These are phyloP conservation scores for Saxophila tyrrhenica DNA, from an alignment of 495 filamentous ascomycete genomes.

Conservation along the genomic window DNA sequence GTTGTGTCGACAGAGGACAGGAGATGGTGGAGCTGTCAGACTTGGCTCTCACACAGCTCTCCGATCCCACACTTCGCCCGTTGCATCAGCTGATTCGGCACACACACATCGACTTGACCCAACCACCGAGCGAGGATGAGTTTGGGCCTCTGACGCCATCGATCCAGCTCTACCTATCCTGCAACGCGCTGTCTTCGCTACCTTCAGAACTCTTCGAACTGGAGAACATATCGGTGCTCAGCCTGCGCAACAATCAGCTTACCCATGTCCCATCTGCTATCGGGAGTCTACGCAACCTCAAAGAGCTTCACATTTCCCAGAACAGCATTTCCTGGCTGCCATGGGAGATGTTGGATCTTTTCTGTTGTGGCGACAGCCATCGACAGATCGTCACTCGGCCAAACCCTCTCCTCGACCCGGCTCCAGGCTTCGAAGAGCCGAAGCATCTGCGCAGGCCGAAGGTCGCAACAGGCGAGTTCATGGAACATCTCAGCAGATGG, in stretches of 20 bases:
- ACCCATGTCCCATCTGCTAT: conserved; percentile 54
- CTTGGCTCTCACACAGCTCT: conserved; percentile 26
- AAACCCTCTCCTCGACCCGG: conserved; percentile 35
- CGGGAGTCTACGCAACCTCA: conserved; percentile 48
- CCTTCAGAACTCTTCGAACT: conserved; percentile 44
- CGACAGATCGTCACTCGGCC: conserved; percentile 37
- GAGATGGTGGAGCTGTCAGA: conserved; percentile 13
- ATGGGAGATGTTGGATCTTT: conserved; percentile 53
- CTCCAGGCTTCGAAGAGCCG: conserved; percentile 20
- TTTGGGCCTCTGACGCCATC: conserved; percentile 43
- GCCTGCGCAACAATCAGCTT: conserved; percentile 59
- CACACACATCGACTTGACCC: conserved; percentile 28
- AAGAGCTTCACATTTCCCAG: conserved; percentile 57
- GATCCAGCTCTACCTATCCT: conserved; percentile 52
- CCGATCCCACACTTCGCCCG: conserved; percentile 39
- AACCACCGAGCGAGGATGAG: conserved; percentile 34
- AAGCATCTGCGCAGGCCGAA: conserved; percentile 36
- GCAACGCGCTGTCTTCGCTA: conserved; percentile 44
- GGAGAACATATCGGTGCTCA: conserved; percentile 53
- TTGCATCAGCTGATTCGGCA: conserved; percentile 48
- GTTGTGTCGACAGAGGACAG: conserved; percentile 43
- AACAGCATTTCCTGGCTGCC: conserved; percentile 61
- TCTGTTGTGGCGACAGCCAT: conserved; percentile 36
- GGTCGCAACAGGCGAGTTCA: conserved; percentile 28
- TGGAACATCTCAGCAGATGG: conserved; percentile 5